Base-by-base conservation (phyloP, 352 stramenopile genomes). In the Phytophthora aleatoria region DNA sequence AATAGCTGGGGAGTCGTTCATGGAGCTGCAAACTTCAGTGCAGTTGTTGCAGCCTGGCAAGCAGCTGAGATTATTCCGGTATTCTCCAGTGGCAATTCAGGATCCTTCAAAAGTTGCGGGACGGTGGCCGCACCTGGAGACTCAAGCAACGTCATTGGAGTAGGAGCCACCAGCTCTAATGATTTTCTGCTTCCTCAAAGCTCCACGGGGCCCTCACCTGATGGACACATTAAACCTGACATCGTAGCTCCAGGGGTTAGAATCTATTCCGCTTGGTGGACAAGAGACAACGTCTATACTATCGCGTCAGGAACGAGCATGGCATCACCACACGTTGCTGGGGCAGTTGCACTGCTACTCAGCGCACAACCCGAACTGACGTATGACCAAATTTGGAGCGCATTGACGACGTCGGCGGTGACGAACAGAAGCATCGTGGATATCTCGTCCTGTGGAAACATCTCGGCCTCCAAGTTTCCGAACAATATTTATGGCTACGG, bases 241-340 rank as follows among this genome's bases (percentile, higher is more conserved):
- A 45, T 87, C n/a, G 61, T 68, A 5, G 78, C 78, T 15, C 77
- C 75, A 10, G 78, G 76, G 2, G 50, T 51, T 5, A 48, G 51
- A 38, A 69, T 85, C 43, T 66, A 71, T 49, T 83, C 76, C 12
- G 72, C 76, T 1, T 73, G 61, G 51, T 61, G 64, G 38, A 79
- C 67, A 47, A 54, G 51, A 59, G 76, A 87, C 45, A 63, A 64
- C 9, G 49, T 62, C 4, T 87, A 83, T 50, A 42, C 42, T 20
- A 61, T 71, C 57, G 61, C 67, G 13, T 83, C 76, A 1, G 78
- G 78, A 28, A 87, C 78, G 16, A 83, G 72, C 36, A 83, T 84
- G 76, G 76, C 78, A 43, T 48, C 71, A 20, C 76, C 76, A 13
- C 74, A 85, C 42, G 71, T 79, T 20, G 51, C 66, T 30, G 78